Evolutionary conservation across 2,329 filamentous ascomycete species (phyloP), one percentile per base, ranked within the genome.

Genomic region (Neonectria neomacrospora): DNA sequence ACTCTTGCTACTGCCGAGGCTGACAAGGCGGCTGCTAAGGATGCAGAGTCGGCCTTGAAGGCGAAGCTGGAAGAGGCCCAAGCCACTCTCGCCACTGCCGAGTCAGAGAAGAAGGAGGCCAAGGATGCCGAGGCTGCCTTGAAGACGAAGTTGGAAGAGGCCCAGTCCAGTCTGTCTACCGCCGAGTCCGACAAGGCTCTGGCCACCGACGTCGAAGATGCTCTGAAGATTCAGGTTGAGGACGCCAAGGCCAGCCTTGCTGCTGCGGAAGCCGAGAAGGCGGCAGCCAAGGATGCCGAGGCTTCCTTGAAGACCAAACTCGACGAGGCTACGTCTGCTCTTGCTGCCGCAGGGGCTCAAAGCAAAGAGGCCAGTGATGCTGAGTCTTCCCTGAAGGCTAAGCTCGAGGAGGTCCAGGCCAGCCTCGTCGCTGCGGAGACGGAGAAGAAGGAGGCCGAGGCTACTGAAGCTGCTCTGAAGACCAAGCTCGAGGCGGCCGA

Each of bases 11-110:
- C 42, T 32, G 60, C 61, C 10, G 68, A 69, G 23, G 63, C 67
- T 26, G 48, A 51, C 37, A 60, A 68, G 54, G 44, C 45, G 14
- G 54, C 67, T 12, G 54, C 50, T 7, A 68, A 70, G 63, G 66
- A 67, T 11, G 58, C 67, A 16, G 68, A 71, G 52, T 54, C 66
- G 2, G 60, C 60, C n/a, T 56, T 71, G 32, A 67, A 70, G 68
- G 16, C 63, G 11, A 66, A 68, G 66, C 58, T 65, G 11, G 56
- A 61, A 28, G 58, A 67, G 34, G 48, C 57, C 11, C 47, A 65
- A 56, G 47, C 55, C 11, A 32, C 23, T 11, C 55, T 61, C 42
- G 53, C 58, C 3, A 45, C 57, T 32, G 55, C 56, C 16, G 65
- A 66, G 52, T 16, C 62, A 14, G 58, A 64, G 8, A 56, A 52